These are phyloP conservation scores for Cyberlindnera lachancei DNA, from an alignment of 805 yeast genomes.

Conservation along the genomic window DNA sequence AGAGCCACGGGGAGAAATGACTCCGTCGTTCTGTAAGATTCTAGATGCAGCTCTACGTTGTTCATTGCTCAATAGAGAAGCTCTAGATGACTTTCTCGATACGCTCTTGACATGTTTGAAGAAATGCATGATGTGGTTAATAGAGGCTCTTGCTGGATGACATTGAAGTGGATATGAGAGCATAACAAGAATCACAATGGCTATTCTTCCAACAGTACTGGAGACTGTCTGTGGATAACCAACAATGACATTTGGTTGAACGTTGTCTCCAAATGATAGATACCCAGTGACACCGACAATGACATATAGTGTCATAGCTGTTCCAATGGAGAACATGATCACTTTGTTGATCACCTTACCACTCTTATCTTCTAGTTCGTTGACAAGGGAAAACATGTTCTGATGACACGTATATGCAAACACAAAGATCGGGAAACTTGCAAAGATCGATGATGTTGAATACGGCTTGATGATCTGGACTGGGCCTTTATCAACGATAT, in stretches of 20 bases:
- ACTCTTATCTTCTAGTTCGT: constrained; percentile 61
- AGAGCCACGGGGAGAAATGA: constrained; percentile 1
- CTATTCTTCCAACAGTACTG: constrained; percentile 73
- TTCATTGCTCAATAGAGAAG: constrained; percentile 6
- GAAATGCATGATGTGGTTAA: constrained; percentile 62
- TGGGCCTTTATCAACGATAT: constrained; percentile 46
- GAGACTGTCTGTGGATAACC: constrained; percentile 59
- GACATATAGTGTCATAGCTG: constrained; percentile 57
- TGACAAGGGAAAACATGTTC: constrained; percentile 83
- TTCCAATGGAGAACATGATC: constrained; percentile 44
- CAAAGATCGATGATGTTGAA: constrained; percentile 40
- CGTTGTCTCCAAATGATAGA: constrained; percentile 76
- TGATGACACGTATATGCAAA: constrained; percentile 96
- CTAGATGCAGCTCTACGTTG: constrained; percentile 7
- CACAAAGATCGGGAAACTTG: constrained; percentile 83
- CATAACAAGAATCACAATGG: constrained; percentile 73
- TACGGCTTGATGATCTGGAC: constrained; percentile 42
- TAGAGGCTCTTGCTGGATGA: constrained; percentile 83
- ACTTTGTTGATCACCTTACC: constrained; percentile 39
- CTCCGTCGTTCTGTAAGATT: not conserved
- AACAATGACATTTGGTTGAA: constrained; percentile 71
- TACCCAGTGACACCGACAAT: constrained; percentile 79
- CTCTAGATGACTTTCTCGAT: constrained; percentile 17
- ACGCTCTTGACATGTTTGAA: constrained; percentile 24
- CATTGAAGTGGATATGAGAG: constrained; percentile 86